A percentile compares a stretch with the other conserved stretches of the same genome.
These are phyloP conservation scores for Isabelozyma pseudorhagii DNA, from an alignment of 805 yeast species.

Conservation along the genomic window DNA sequence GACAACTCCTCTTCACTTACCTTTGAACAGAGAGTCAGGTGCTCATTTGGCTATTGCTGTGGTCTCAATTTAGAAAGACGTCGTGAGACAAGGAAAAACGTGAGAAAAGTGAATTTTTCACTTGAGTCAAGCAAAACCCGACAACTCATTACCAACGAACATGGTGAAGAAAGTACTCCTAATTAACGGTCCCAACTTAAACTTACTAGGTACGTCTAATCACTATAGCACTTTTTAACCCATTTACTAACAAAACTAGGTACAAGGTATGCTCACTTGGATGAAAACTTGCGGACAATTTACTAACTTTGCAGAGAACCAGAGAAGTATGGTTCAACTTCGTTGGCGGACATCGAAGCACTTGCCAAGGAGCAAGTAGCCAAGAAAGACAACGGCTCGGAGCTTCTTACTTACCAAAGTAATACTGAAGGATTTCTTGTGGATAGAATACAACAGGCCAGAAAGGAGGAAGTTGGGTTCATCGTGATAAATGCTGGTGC, in stretches of 20 bases:
- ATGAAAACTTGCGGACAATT: neutral
- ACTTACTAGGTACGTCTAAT: constrained; percentile 37
- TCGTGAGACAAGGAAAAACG: neutral
- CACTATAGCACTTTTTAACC: neutral
- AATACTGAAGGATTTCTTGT: constrained; percentile 47
- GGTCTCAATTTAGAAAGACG: neutral
- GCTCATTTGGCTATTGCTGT: neutral
- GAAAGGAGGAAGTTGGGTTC: constrained; percentile 39
- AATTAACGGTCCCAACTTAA: constrained; percentile 49
- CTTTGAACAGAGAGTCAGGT: neutral
- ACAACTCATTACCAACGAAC: neutral
- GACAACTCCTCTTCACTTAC: too few relatives aligned
- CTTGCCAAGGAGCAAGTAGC: constrained; percentile 33
- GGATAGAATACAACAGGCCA: constrained; percentile 48
- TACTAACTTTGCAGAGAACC: constrained; percentile 36
- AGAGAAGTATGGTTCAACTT: constrained; percentile 48
- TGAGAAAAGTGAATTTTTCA: neutral
- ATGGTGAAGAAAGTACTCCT: constrained; percentile 44
- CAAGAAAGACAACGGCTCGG: constrained; percentile 26
- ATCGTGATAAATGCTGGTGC: constrained; percentile 53
- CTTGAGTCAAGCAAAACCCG: neutral
- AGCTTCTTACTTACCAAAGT: constrained; percentile 34
- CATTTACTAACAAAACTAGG: neutral
- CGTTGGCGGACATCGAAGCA: constrained; percentile 40
- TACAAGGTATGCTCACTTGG: neutral